Evolutionary conservation across 305 asterid genomes (phyloP).

Genomic region (Salvia sclarea): DNA sequence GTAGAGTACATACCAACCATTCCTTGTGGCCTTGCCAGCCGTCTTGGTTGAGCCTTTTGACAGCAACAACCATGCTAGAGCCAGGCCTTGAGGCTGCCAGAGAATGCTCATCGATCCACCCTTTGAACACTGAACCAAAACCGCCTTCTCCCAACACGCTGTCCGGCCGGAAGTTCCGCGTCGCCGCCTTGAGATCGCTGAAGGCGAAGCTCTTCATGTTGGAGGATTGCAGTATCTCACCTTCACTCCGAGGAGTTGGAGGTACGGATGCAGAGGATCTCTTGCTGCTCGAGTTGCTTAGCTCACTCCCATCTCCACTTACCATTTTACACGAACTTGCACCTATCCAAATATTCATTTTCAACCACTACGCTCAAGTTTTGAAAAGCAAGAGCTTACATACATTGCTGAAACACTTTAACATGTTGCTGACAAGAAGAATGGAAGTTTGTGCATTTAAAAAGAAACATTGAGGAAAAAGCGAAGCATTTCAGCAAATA

Average conservation of each 20-base stretch:
- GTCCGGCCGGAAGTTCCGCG: conserved; percentile 77
- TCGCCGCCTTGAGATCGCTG: conserved; percentile 65
- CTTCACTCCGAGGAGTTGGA: conserved; percentile 71
- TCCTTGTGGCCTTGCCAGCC: conserved; percentile 98
- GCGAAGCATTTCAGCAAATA: conserved; percentile 23
- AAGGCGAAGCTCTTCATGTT: conserved; percentile 71
- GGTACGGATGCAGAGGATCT: conserved; percentile 60
- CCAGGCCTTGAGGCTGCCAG: conserved; percentile 66
- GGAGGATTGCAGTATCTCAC: conserved; percentile 76
- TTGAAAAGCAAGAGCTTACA: too few relatives aligned
- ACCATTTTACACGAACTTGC: conserved; percentile 47
- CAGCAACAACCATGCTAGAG: conserved; percentile 68
- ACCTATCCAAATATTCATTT: conserved; percentile 40
- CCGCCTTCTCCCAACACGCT: conserved; percentile 86
- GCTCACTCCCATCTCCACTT: conserved; percentile 54
- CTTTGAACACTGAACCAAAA: conserved; percentile 84
- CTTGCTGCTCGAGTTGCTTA: conserved; percentile 62
- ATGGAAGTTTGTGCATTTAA: too few relatives aligned
- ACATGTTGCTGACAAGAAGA: neutral
- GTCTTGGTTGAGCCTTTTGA: conserved; percentile 73
- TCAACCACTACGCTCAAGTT: too few relatives aligned
- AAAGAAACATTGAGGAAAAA: neutral
- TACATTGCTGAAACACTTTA: neutral
- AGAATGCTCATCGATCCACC: conserved; percentile 74
- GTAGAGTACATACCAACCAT: conserved; percentile 77